These are phyloP conservation scores for Leucosporidium creatinivorum DNA, from an alignment of 768 basidiomycete species.

Conservation along the genomic window DNA sequence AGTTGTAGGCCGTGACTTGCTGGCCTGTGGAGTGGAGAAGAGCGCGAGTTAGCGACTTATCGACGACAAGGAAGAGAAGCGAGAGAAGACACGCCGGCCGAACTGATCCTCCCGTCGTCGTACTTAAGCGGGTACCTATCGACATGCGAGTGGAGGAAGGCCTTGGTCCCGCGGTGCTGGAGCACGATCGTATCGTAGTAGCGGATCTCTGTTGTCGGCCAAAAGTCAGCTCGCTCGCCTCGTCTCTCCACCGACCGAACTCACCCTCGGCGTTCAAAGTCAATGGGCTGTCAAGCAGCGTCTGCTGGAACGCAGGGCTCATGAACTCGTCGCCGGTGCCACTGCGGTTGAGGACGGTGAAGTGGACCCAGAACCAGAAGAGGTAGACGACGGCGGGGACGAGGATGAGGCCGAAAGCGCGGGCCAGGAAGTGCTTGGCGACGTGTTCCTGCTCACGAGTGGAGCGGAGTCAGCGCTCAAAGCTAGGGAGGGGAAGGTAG, in stretches of 20 bases:
- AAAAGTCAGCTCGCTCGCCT: neutral
- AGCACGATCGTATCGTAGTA: conserved; percentile 85
- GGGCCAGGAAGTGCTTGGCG: conserved; percentile 76
- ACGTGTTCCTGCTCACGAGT: conserved; percentile 63
- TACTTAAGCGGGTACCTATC: conserved; percentile 89
- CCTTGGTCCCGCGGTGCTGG: conserved; percentile 86
- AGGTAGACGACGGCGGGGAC: conserved; percentile 87
- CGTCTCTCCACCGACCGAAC: conserved; percentile 24
- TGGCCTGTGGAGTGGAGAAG: conserved; percentile 28
- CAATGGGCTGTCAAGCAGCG: conserved; percentile 82
- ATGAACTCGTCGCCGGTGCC: conserved; percentile 94
- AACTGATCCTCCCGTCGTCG: conserved; percentile 89
- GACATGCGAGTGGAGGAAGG: conserved; percentile 84
- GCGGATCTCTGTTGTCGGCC: conserved; percentile 61
- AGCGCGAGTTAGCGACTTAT: neutral
- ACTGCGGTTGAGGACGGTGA: conserved; percentile 74
- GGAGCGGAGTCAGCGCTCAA: neutral
- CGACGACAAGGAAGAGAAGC: neutral
- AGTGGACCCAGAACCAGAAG: conserved; percentile 93
- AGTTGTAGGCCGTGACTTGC: conserved; percentile 61
- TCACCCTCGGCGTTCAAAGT: conserved; percentile 82
- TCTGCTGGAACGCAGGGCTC: conserved; percentile 98
- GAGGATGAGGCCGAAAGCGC: conserved; percentile 73
- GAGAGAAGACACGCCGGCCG: neutral
- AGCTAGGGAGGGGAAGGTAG: neutral